A percentile compares a stretch with the other conserved stretches of the same genome.
These are phyloP conservation scores for Penicillium roqueforti DNA, from an alignment of 495 filamentous ascomycete genomes.

Conservation along the genomic window DNA sequence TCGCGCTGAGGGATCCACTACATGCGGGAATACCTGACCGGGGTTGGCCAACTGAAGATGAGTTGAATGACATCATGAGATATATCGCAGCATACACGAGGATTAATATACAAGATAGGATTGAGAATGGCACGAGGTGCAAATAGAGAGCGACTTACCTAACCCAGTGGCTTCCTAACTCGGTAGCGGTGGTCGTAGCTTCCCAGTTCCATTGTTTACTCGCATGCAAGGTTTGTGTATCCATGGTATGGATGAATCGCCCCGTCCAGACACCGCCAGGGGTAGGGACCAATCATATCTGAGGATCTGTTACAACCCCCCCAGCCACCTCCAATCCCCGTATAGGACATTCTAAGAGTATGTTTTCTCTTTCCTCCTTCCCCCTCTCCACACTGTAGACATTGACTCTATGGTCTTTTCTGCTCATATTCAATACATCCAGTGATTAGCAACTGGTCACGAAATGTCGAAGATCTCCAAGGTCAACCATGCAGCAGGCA, in stretches of 20 bases:
- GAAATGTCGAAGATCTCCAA: constrained; percentile 32
- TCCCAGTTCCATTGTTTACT: not conserved
- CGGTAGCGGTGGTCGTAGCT: no score
- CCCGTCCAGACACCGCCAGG: constrained; percentile 22
- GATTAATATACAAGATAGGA: not conserved
- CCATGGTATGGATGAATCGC: constrained; percentile 13
- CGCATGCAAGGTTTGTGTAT: constrained; percentile 16
- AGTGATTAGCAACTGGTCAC: constrained; percentile 8
- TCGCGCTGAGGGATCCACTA: constrained; percentile 26
- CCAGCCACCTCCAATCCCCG: constrained; percentile 29
- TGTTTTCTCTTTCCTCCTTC: constrained; percentile 11
- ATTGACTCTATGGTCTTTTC: constrained; percentile 8
- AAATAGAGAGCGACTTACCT: no score
- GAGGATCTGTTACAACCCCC: constrained; percentile 11
- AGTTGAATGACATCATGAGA: not conserved
- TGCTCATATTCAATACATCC: not conserved
- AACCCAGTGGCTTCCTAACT: no score
- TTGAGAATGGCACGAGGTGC: no score
- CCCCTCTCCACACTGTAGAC: constrained; percentile 10
- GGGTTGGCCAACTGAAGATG: constrained; percentile 11
- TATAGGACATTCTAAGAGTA: constrained; percentile 19
- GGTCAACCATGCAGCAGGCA: constrained; percentile 76
- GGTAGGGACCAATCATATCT: constrained; percentile 17
- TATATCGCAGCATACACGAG: constrained; percentile 5
- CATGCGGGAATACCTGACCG: constrained; percentile 13